Evolutionary conservation across 2,329 filamentous ascomycete species (phyloP).

Genomic region (Exophiala sp.): DNA sequence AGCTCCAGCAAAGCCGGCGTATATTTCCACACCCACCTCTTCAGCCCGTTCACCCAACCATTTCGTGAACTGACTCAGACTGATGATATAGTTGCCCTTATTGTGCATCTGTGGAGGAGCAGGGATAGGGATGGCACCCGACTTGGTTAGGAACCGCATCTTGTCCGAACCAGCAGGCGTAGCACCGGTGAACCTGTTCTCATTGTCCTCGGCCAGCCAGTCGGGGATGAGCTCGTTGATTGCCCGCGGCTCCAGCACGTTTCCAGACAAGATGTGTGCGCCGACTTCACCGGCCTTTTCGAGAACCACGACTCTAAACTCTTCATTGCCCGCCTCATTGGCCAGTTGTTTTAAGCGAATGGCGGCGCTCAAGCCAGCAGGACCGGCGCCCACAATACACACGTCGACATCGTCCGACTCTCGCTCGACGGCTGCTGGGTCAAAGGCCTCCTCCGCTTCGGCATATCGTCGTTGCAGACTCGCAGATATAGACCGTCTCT

Average conservation of each 20-base stretch:
- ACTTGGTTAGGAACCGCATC: constrained; percentile 92
- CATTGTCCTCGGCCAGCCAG: constrained; percentile 86
- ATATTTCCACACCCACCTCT: constrained; percentile 90
- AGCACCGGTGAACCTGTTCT: constrained; percentile 76
- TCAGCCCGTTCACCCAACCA: constrained; percentile 97
- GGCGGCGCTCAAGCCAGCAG: constrained; percentile 83
- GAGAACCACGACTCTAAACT: constrained; percentile 84
- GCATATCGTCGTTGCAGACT: constrained; percentile 39
- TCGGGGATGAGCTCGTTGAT: constrained; percentile 87
- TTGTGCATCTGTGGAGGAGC: constrained; percentile 97
- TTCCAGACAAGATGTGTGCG: constrained; percentile 90
- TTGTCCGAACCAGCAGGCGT: constrained; percentile 77
- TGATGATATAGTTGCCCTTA: constrained; percentile 95
- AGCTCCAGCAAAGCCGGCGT: constrained; percentile 89
- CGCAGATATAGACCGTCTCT: constrained; percentile 43
- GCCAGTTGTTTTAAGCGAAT: constrained; percentile 94
- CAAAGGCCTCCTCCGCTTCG: constrained; percentile 53
- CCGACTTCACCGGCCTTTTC: constrained; percentile 95
- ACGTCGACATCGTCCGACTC: constrained; percentile 94
- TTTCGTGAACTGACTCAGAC: constrained; percentile 87
- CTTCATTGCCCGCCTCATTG: constrained; percentile 89
- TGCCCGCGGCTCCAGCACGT: constrained; percentile 84
- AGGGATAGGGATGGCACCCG: constrained; percentile 69
- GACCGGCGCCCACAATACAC: constrained; percentile 89
- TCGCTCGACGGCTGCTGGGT: constrained; percentile 65